Base-by-base conservation (phyloP, 495 filamentous ascomycete genomes). In the Immersiella caudata region DNA sequence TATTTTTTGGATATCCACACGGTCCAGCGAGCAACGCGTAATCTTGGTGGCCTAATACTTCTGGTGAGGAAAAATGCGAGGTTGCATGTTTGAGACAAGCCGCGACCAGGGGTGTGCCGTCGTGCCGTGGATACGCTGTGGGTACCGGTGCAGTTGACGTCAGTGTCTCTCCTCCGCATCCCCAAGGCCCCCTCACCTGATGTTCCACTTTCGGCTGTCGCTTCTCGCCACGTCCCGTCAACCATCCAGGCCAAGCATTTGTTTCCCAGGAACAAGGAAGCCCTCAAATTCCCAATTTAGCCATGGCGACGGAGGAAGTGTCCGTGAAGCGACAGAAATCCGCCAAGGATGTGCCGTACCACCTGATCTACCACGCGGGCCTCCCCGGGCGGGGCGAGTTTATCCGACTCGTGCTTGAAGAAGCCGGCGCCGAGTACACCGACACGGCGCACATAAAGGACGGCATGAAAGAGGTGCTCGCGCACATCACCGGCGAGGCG, bases 351-450 rank as follows among this genome's bases (percentile, higher is more conserved):
- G 75, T 76, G 26, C 77, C 80, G 0, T 85, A 88, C 77, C 75
- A 85, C 36, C 85, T 90, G 50, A 76, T 89, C 75, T 91, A 91
- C 82, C 88, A 86, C 83, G 87, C 88, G 27, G 73, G 74, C 40
- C 75, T 88, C 56, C 89, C 89, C 61, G 89, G 89, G 60, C 85
- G 89, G 67, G 88, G 85, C 54, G 89, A 91, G 70, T 82, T 81
- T 72, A 78, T 91, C 75, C 87, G 89, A 24, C 84, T 91, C 46
- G 82, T 78, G 21, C 80, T 91, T 72, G 89, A 91, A 79, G 88
- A 84, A 36, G 80, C 84, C 25, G 78, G 81, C 21, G 84, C 82
- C 21, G 74, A 82, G 49, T 92, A 91, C 78, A 85, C 74, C 46
- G 89, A 92, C 78, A 79, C 82, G 20, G 79, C 81, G 50, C 79